A percentile compares a stretch with the other conserved stretches of the same genome.
phyloP scores from a whole-genome alignment of 257 asterid genomes.

The Solanum raphanifolium region DNA sequence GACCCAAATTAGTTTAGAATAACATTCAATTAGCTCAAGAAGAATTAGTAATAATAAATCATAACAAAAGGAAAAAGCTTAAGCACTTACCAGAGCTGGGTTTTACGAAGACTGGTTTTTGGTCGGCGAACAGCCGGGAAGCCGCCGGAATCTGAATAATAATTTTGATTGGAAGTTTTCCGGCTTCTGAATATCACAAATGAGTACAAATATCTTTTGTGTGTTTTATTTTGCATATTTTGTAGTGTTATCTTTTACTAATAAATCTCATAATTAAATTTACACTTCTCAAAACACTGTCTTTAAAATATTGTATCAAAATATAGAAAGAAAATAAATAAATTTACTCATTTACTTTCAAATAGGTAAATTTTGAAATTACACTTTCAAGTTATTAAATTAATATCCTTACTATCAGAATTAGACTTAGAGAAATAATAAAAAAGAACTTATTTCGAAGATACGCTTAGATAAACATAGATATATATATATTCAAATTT shows the following conservation, averaged over 20 bases:
- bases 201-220: not conserved
- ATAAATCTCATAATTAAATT: not conserved
- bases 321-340: too few relatives aligned
- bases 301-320: not conserved
- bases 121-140: not conserved
- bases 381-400: not conserved
- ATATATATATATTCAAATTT: too few relatives aligned
- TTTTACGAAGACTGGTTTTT: not conserved
- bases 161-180: not conserved
- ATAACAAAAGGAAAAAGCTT: not conserved
- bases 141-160: not conserved
- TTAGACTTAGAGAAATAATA: too few relatives aligned
- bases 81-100: not conserved
- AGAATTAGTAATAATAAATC: too few relatives aligned
- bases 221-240: not conserved
- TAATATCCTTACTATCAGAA: too few relatives aligned
- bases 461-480: not conserved
- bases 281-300: not conserved
- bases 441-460: too few relatives aligned
- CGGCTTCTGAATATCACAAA: not conserved
- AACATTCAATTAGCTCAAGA: not conserved
- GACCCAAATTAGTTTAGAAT: not conserved
- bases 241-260: not conserved
- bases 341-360: not conserved
- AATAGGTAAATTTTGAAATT: too few relatives aligned